A percentile compares a stretch with the other conserved stretches of the same genome.
Conservation (phyloP, 306 rosid species). For the Quercus gilva region DNA sequence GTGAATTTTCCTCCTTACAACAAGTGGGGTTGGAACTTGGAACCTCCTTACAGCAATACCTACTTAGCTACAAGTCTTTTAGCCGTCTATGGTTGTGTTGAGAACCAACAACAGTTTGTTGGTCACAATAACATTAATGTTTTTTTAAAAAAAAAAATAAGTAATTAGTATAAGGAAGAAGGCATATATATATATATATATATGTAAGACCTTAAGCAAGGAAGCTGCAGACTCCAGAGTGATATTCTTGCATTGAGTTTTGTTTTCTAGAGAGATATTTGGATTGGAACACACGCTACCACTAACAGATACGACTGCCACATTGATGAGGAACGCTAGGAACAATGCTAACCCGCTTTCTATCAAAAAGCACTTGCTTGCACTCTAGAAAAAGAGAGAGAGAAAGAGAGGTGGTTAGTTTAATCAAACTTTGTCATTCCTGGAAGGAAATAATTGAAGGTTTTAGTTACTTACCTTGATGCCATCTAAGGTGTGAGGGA, state of each 20-base stretch:
- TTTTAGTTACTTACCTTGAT: not conserved
- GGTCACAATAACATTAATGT: too few species aligned
- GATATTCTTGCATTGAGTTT: slow-evolving; percentile 2
- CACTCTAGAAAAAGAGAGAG: not conserved
- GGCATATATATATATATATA: too few species aligned
- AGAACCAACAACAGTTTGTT: too few species aligned
- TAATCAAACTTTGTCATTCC: not conserved
- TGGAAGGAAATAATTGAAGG: not conserved
- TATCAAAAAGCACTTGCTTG: slow-evolving; percentile 11
- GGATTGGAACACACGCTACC: slow-evolving; percentile 11
- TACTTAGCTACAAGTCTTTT: too few species aligned
- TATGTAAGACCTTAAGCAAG: slow-evolving; percentile 5
- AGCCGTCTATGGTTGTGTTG: too few species aligned
- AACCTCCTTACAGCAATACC: too few species aligned
- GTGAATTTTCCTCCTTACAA: too few species aligned
- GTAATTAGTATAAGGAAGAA: not conserved
- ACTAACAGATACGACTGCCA: slow-evolving; percentile 2
- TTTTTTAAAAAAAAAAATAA: too few species aligned
- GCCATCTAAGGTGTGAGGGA: slow-evolving; percentile 8
- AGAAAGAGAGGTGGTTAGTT: not conserved
- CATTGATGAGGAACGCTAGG: slow-evolving; percentile 10
- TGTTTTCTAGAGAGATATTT: not conserved
- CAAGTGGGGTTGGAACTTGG: too few species aligned
- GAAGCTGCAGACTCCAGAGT: slow-evolving; percentile 11
- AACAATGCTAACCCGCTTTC: slow-evolving; percentile 9